These are phyloP conservation scores for Usnea hakonensis DNA, from an alignment of 495 filamentous ascomycete genomes.

Conservation along the genomic window DNA sequence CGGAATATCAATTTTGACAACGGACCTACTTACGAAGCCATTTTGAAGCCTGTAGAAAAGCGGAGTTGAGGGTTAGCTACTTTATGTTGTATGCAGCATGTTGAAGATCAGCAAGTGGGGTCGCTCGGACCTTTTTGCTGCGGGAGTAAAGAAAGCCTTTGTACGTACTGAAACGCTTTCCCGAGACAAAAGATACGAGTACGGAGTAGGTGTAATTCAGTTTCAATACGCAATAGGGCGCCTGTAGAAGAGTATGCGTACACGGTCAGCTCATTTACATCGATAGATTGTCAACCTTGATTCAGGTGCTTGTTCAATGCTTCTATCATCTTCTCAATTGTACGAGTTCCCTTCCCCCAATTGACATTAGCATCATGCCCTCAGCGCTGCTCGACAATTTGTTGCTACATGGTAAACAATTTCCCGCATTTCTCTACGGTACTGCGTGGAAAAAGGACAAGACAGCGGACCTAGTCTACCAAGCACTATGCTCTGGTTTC, in stretches of 20 bases:
- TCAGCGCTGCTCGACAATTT: constrained; percentile 8
- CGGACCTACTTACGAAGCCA: constrained; percentile 14
- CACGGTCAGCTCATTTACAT: too few relatives aligned
- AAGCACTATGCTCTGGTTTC: constrained; percentile 65
- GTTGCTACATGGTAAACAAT: constrained; percentile 4
- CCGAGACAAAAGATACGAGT: too few relatives aligned
- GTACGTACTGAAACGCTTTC: too few relatives aligned
- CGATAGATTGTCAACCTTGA: too few relatives aligned
- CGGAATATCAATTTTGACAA: neutral
- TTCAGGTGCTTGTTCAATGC: too few relatives aligned
- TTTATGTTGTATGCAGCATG: neutral
- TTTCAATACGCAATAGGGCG: too few relatives aligned
- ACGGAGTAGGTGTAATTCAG: too few relatives aligned
- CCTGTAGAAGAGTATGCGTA: too few relatives aligned
- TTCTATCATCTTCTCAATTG: neutral
- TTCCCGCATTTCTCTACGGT: constrained; percentile 56
- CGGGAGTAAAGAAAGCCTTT: too few relatives aligned
- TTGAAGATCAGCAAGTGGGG: neutral
- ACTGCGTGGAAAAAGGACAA: constrained; percentile 81
- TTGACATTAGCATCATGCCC: neutral
- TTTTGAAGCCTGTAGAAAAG: neutral
- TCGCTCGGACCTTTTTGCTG: too few relatives aligned
- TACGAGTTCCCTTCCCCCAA: neutral
- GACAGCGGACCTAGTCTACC: constrained; percentile 58
- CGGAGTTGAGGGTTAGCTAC: neutral